Evolutionary conservation across 169 alveolate genomes (phyloP).

Genomic region (Eimeria praecox): DNA sequence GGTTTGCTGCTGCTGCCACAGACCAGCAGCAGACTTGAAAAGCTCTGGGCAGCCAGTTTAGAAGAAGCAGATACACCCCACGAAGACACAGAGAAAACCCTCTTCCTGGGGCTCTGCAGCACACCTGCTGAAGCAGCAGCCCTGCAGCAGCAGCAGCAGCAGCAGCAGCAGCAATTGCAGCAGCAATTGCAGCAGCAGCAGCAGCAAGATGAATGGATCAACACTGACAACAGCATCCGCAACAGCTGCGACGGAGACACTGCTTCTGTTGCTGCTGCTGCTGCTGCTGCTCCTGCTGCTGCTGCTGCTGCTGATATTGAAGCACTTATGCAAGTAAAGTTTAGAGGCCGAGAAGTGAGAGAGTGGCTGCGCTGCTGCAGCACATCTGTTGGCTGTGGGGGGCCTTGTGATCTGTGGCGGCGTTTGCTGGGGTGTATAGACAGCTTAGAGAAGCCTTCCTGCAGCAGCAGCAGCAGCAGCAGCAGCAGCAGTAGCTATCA

Average conservation of each 20-base stretch:
- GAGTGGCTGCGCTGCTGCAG: constrained; percentile 53
- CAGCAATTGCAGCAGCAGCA: neutral
- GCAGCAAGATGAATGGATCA: neutral
- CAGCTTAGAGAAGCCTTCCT: constrained; percentile 5
- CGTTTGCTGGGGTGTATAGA: constrained; percentile 48
- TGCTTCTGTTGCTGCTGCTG: neutral
- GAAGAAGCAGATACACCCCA: neutral
- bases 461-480: constrained; percentile 39
- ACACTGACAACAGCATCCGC: constrained; percentile 39
- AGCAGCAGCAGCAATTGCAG: constrained; percentile 1
- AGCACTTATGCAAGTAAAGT: neutral
- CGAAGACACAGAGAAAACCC: neutral
- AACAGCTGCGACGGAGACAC: neutral
- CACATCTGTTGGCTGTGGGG: neutral
- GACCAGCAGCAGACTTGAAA: no score
- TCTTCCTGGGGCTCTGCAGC: neutral
- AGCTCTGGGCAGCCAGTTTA: neutral
- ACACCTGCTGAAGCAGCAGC: neutral
- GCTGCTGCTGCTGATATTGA: neutral
- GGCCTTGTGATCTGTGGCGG: constrained; percentile 7
- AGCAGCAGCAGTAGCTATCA: constrained; percentile 2
- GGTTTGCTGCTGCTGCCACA: constrained; percentile 32
- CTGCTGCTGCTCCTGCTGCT: neutral
- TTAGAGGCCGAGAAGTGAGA: neutral
- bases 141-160: constrained; percentile 21